Conservation (phyloP, 2,329 filamentous ascomycete genomes). For the Fusarium sp. region DNA sequence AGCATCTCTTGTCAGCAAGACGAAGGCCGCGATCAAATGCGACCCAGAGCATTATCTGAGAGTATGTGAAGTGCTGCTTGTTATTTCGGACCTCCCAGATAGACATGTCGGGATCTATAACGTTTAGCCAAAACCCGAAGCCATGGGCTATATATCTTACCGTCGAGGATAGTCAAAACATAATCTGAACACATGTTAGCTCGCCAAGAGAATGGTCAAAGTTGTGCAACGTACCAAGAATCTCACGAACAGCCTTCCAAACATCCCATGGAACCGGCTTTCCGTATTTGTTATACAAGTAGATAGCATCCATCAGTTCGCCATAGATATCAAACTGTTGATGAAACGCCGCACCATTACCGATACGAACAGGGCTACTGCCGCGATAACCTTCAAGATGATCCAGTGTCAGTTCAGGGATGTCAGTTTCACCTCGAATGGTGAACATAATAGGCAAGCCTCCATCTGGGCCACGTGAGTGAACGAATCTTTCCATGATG, state of each 20-base stretch:
- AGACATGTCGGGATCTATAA: slow-evolving; percentile 75
- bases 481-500: slow-evolving; percentile 75
- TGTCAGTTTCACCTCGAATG: slow-evolving; percentile 78
- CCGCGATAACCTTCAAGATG: slow-evolving; percentile 79
- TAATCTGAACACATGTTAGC: slow-evolving; percentile 59
- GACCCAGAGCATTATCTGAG: slow-evolving; percentile 87
- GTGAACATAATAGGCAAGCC: slow-evolving; percentile 84
- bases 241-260: slow-evolving; percentile 75
- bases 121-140: background rate
- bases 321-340: slow-evolving; percentile 84
- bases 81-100: slow-evolving; percentile 84
- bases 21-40: slow-evolving; percentile 80
- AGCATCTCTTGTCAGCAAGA: slow-evolving; percentile 77
- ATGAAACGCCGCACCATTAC: slow-evolving; percentile 80
- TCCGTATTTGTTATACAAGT: slow-evolving; percentile 82
- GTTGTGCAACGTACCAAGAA: slow-evolving; percentile 58
- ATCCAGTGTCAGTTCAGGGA: slow-evolving; percentile 73
- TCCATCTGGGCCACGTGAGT: slow-evolving; percentile 67
- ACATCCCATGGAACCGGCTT: slow-evolving; percentile 81
- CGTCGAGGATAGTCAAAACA: slow-evolving; percentile 72
- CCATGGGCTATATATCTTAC: slow-evolving; percentile 45
- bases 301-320: slow-evolving; percentile 80
- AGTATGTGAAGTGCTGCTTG: slow-evolving; percentile 82
- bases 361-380: slow-evolving; percentile 78
- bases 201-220: background rate